Evolutionary conservation across 176 grass and related monocot genomes (phyloP).

Genomic region (Triticum urartu): DNA sequence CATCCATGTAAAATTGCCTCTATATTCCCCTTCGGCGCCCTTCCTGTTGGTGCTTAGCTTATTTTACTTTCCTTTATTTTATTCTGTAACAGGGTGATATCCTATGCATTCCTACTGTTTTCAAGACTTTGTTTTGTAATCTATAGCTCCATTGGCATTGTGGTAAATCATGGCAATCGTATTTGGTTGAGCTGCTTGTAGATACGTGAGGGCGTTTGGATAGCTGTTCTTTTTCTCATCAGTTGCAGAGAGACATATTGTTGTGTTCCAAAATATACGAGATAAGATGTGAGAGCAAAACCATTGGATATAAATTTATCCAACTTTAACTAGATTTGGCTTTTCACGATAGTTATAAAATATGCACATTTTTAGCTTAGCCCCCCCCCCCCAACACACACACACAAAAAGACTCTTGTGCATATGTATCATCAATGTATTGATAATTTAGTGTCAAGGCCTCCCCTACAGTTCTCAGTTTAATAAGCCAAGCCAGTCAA

Average conservation of each 20-base stretch:
- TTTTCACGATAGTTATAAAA: background rate
- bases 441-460: too few species aligned
- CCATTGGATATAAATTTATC: background rate
- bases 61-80: background rate
- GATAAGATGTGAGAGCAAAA: background rate
- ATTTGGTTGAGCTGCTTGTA: background rate
- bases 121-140: background rate
- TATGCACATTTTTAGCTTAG: background rate
- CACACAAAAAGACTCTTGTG: too few species aligned
- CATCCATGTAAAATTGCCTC: background rate
- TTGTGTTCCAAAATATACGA: background rate
- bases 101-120: background rate
- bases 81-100: background rate
- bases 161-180: background rate
- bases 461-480: too few species aligned
- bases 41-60: background rate
- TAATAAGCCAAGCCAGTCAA: background rate
- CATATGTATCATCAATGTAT: too few species aligned
- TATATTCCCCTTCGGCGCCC: background rate
- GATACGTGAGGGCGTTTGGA: background rate
- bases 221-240: background rate
- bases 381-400: too few species aligned
- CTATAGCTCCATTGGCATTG: background rate
- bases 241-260: background rate
- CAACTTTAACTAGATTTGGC: background rate